Base-by-base conservation (phyloP, 441 rosid genomes). In the California macrophylla region DNA sequence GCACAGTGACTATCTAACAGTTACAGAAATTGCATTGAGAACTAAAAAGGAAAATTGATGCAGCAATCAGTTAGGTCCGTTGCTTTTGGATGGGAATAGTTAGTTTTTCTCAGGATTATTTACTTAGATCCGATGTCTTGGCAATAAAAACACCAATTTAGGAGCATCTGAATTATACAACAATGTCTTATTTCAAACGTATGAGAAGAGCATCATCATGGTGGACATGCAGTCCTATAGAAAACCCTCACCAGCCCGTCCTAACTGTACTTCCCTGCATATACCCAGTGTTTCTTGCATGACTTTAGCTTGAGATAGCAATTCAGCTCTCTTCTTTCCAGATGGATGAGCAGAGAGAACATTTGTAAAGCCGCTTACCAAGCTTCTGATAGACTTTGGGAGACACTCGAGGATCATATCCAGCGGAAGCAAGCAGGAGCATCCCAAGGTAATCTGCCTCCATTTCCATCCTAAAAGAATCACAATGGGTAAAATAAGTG, bases 341-440 rank as follows among this genome's bases (percentile, higher is more conserved):
- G 98, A 94, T 25, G 97, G 98, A 81, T 94, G 98, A n/a, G 97
- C 91, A 2, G 96, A 87, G 12, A 94, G 83, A 73, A 91, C 69
- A 88, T 88, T 73, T 74, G 75, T 2, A 87, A 56, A 6, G 71
- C 40, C 0, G 80, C 79, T 23, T n/a, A n/a, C 92, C 97, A 65
- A 92, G 72, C 83, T 87, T 92, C 79, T 94, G 97, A 16, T 80
- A 87, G 65, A 92, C 92, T 71, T 47, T 72, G 3, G 98, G 98
- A n/a, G 98, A 94, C 64, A 82, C 66, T 34, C 94, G 85, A 76
- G 98, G 99, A 77, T 94, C 94, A 8, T 86, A 94, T 34, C 99
- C 99, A 5, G 97, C 96, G 0, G 96, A 86, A 67, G 98, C 96
- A 26, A 92, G 73, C 78, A 90, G 74, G 25, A 94, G 78, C 66